Evolutionary conservation across 805 yeast species (phyloP).

Genomic region (Lachancea mirantina): DNA sequence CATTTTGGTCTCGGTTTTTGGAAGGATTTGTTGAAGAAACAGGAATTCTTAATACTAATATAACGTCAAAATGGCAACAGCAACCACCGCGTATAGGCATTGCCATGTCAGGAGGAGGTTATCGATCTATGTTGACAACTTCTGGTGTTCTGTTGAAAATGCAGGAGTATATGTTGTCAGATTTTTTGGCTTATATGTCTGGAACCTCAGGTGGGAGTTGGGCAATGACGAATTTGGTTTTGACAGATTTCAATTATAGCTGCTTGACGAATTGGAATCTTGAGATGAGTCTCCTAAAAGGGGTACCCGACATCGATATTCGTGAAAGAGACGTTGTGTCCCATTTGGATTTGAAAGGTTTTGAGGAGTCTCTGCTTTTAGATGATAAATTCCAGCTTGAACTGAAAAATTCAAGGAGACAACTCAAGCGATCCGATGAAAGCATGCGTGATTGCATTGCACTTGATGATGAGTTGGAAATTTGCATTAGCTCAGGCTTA

Average conservation of each 20-base stretch:
- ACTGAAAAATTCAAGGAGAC: too few relatives aligned
- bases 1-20: too few relatives aligned
- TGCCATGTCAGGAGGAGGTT: constrained; percentile 34
- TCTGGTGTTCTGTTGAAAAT: constrained; percentile 27
- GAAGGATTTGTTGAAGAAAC: too few relatives aligned
- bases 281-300: constrained; percentile 44
- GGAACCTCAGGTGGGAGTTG: constrained; percentile 73
- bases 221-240: constrained; percentile 46
- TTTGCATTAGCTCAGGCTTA: too few relatives aligned
- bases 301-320: constrained; percentile 48
- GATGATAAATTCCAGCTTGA: too few relatives aligned
- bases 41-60: too few relatives aligned
- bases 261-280: constrained; percentile 36
- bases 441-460: too few relatives aligned
- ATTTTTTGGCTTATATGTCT: constrained; percentile 47
- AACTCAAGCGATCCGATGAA: too few relatives aligned
- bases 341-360: constrained; percentile 7
- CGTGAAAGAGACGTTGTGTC: constrained; percentile 20
- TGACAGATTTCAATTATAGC: constrained; percentile 35
- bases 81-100: constrained; percentile 31
- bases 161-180: constrained; percentile 39
- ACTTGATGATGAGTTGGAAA: too few relatives aligned
- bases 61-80: too few relatives aligned
- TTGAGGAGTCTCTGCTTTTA: too few relatives aligned
- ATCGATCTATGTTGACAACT: constrained; percentile 32